Evolutionary conservation across 306 rosid genomes (phyloP).

Genomic region (Sechiopsis laciniata): DNA sequence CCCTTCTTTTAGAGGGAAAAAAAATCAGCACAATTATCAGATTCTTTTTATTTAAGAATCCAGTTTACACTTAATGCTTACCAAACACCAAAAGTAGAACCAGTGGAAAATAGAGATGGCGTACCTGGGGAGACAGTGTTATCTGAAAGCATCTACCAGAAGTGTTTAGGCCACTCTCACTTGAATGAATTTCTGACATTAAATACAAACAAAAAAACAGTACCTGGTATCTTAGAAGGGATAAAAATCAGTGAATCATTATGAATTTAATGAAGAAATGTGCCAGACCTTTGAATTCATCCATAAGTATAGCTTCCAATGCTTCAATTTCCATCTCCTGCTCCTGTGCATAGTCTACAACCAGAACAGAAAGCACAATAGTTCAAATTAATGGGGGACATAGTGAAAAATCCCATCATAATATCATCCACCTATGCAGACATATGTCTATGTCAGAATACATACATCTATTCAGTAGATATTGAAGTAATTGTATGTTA

Average conservation of each 20-base stretch:
- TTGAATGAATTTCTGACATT: slow-evolving; percentile 75
- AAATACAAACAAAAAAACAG: slow-evolving; percentile 26
- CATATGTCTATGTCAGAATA: neutral
- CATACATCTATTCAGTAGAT: neutral
- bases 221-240: slow-evolving; percentile 1
- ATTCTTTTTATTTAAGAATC: neutral
- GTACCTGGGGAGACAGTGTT: slow-evolving; percentile 64
- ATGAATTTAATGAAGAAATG: neutral
- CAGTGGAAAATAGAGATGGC: neutral
- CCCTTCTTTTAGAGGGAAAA: neutral
- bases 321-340: slow-evolving; percentile 99
- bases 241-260: slow-evolving; percentile 1
- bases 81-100: neutral
- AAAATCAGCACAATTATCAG: neutral
- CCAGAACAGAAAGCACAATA: neutral
- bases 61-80: neutral
- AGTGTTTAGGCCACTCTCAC: slow-evolving; percentile 87
- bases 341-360: slow-evolving; percentile 63
- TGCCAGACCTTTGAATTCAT: slow-evolving; percentile 76
- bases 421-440: neutral
- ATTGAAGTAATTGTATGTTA: neutral
- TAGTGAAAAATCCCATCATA: neutral
- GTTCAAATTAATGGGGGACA: slow-evolving; percentile 6
- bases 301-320: slow-evolving; percentile 93
- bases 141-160: slow-evolving; percentile 73